Base-by-base conservation (phyloP, 495 filamentous ascomycete genomes). In the Xylaria acuta region DNA sequence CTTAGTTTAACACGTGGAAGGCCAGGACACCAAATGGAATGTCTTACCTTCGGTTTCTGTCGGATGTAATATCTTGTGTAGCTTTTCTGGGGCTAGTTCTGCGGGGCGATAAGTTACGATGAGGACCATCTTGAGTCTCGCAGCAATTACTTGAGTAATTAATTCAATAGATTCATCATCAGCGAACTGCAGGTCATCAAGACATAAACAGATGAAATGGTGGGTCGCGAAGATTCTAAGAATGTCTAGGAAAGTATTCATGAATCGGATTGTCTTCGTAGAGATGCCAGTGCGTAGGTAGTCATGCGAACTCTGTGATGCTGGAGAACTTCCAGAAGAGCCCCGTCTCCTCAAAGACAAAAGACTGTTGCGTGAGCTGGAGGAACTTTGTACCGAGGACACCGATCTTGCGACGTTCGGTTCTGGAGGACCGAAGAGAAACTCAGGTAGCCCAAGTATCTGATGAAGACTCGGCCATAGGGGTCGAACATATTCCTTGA, bases 121-220 rank as follows among this genome's bases (percentile, higher is more conserved):
- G 12, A 97, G 85, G 11, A 94, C 87, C 78, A 96, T 91, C 6
- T 92, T 92, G 34, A 97, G 85, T 74, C 90, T 90, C 5, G 90
- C 87, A 54, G 83, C 82, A 22, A 97, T 87, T 51, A 97, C 92
- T 74, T 91, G 90, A 65, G 88, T 85, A 32, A 97, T 89, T 70
- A 97, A 82, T 59, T 97, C 93, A 47, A 93, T 81, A 5, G 91
- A 94, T 75, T 97, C 94, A 58, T 92, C 89, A 75, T 97, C 94
- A 22, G 93, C 93, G 77, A 91, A 94, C 74, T 97, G 93, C 22
- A 97, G 83, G 77, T 97, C 94, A 76, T 97, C 94, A 7, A 97
- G 81, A 73, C 90, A 94, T 47, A 97, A 88, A 75, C 91, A 94
- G 45, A 97, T 93, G 76, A 97, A 88, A 75, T 92, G 93, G 73